Conservation (phyloP, 305 asterid genomes). For the Rubia occidens region DNA sequence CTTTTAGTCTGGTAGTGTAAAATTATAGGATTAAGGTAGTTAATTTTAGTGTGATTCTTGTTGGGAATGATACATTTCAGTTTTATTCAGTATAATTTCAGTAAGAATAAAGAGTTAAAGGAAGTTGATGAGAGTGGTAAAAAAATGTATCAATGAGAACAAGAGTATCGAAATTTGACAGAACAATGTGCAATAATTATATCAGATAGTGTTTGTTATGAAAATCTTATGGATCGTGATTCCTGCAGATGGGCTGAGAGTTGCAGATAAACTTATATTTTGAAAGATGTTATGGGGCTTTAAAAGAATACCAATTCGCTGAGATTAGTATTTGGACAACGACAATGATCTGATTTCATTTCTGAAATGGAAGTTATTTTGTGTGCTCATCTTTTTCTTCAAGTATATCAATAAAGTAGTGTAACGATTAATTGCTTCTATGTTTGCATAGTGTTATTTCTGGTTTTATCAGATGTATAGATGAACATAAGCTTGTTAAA, state of each 20-base stretch:
- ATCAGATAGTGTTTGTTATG: neutral
- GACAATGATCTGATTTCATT: neutral
- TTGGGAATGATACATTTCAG: too few species aligned
- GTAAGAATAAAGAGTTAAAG: neutral
- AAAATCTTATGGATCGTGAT: neutral
- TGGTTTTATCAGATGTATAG: neutral
- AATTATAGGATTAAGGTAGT: neutral
- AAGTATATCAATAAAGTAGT: neutral
- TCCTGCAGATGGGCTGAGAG: neutral
- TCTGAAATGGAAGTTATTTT: neutral
- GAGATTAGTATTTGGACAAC: neutral
- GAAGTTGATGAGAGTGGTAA: neutral
- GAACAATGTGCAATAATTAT: neutral
- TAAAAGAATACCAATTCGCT: neutral
- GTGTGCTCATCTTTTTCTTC: neutral
- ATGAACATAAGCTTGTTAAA: neutral
- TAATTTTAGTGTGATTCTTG: neutral
- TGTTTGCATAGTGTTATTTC: neutral
- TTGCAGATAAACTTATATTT: neutral
- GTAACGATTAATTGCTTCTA: neutral
- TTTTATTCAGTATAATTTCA: too few species aligned
- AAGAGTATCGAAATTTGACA: neutral
- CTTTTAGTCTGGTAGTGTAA: neutral
- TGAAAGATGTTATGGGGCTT: neutral
- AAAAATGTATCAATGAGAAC: neutral